Evolutionary conservation across 2,329 filamentous ascomycete species (phyloP), one percentile per base, ranked within the genome.

Genomic region (Cladosporium austrohemisphaericum): DNA sequence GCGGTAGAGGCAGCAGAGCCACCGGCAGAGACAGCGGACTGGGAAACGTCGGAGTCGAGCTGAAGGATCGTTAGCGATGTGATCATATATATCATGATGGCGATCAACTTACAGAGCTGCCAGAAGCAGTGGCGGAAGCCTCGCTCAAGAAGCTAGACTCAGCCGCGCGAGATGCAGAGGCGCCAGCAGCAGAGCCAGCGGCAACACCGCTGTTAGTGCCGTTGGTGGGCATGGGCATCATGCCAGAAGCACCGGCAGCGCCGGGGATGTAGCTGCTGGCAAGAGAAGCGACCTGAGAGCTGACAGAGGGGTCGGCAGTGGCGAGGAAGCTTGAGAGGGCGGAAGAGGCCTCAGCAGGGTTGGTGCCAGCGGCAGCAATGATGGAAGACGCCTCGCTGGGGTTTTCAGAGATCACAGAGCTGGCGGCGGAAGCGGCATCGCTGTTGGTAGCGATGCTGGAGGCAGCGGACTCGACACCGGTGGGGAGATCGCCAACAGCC

Each of bases 111-210:
- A 47, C 44, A 18, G 44, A 20, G 26, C 44, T 47, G 33, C 44
- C 44, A 47, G 44, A 45, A 6, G 41, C 41, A 45, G 41, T 19
- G 4, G 32, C 44, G 25, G 44, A 47, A 10, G 32, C 32, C 32
- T 36, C 25, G 44, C 44, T 47, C 23, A 47, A 11, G 44, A 37
- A 47, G 44, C 44, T 47, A 14, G 44, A 47, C 16, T 29, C 25
- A 31, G 44, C 44, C 8, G 32, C 25, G 20, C 32, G 23, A 16
- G 16, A 23, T 7, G 44, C 44, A n/a, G 25, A 29, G 9, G 23
- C 23, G 13, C 32, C 44, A 14, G 44, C 44, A 16, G 33, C 25
- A 18, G 44, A 47, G 3, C 22, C 44, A n/a, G 32, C 44, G 14
- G 33, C 22, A 14, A 38, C 25, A 23, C 33, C 44, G 10, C 22